Percentiles rank a stretch among this genome's conserved stretches.
Evolutionary conservation across 2,329 filamentous ascomycete genomes (phyloP).

Genomic region (Cercospora sp.): DNA sequence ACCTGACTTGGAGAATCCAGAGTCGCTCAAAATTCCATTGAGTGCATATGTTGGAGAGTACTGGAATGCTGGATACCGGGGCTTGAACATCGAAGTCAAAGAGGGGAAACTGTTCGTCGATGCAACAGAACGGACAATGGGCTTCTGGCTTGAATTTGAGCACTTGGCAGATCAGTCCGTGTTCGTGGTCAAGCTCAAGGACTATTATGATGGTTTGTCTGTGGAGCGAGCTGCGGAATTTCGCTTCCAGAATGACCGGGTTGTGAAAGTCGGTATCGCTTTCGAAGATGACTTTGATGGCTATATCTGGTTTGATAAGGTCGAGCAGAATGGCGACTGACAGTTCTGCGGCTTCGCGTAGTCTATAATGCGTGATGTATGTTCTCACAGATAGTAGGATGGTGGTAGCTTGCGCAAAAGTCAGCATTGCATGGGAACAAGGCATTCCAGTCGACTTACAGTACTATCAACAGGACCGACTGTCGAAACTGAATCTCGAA

Average conservation of each 20-base stretch:
- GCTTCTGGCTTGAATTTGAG: slow-evolving; percentile 38
- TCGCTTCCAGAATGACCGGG: neutral
- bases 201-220: slow-evolving; percentile 8
- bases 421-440: neutral
- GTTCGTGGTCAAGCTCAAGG: slow-evolving; percentile 8
- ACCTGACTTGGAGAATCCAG: neutral
- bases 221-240: slow-evolving; percentile 1
- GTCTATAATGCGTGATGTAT: neutral
- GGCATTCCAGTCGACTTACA: neutral
- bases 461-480: neutral
- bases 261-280: neutral
- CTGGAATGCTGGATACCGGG: neutral
- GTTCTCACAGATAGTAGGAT: neutral
- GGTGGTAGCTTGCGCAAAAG: neutral
- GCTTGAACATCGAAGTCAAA: neutral
- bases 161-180: slow-evolving; percentile 32
- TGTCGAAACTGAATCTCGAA: neutral
- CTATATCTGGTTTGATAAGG: neutral
- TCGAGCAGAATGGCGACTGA: neutral
- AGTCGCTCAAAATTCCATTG: neutral
- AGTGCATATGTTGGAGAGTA: neutral
- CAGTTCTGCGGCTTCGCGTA: neutral
- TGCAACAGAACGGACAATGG: slow-evolving; percentile 38
- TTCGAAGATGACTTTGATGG: neutral
- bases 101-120: slow-evolving; percentile 35